Evolutionary conservation across 192 early-diverging fungal species (phyloP), one percentile per base, ranked within the genome.

Genomic region (Radiomyces spectabilis): DNA sequence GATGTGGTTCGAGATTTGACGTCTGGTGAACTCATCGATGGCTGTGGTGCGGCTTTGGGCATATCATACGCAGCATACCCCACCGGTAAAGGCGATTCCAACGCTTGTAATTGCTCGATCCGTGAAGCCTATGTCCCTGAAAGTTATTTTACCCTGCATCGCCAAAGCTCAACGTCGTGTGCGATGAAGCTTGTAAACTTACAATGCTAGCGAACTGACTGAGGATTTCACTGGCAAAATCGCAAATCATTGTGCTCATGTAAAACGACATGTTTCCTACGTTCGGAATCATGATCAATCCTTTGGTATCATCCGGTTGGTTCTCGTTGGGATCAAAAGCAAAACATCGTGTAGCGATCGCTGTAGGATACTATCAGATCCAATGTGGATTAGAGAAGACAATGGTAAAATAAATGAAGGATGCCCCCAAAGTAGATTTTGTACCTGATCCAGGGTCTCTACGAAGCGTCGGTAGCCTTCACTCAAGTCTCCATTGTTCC

Each of bases 241-340:
- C 85, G 47, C 80, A 88, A 51, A 91, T 87, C 74, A 87, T 74
- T 0, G 85, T 85, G 43, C 71, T 72, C 50, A 91, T 69, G 52
- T 91, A 87, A 54, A 87, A 89, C 0, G 76, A 79, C 18, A 85
- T 72, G 47, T 89, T 79, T 34, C 88, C 88, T 15, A 85, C 87
- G 57, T 87, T 82, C 1, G 88, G 88, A 46, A 91, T 85, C 79
- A 85, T 85, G 25, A 85, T 84, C 16, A 88, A 53, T 5, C 85
- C 88, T 39, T 85, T 76, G 1, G 80, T 82, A 65, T 88, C 82
- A 55, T 87, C 84, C 7, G 79, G 78, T 40, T 89, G 82, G 22
- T 74, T 65, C 39, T 90, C 85, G 16, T 75, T 64, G n/a, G 87
- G 87, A 50, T 91, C 85, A 67, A 91, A 91, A 32, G 85, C 87